Evolutionary conservation across 2,329 filamentous ascomycete species (phyloP).

Genomic region (Plenodomus lindquistii): DNA sequence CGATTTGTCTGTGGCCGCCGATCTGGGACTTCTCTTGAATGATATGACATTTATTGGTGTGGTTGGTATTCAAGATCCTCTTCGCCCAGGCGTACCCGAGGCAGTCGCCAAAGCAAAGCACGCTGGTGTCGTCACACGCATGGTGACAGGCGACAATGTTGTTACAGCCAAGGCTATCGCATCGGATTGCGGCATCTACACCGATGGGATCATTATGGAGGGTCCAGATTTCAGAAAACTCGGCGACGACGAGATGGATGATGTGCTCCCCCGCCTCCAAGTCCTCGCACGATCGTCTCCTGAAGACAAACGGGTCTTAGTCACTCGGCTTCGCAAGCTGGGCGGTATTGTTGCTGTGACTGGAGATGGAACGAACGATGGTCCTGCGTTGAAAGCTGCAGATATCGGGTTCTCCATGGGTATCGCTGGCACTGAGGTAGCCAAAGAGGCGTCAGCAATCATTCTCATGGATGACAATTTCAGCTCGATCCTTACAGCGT

Average conservation of each 20-base stretch:
- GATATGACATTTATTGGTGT: conserved; percentile 74
- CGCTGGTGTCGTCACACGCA: conserved; percentile 79
- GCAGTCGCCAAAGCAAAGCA: conserved; percentile 73
- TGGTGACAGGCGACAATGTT: conserved; percentile 84
- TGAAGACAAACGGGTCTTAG: conserved; percentile 68
- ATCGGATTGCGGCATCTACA: conserved; percentile 74
- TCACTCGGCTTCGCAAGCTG: conserved; percentile 64
- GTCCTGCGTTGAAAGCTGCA: conserved; percentile 75
- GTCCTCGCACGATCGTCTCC: conserved; percentile 71
- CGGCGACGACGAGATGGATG: conserved; percentile 59
- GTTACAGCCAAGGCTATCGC: conserved; percentile 78
- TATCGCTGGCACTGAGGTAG: conserved; percentile 78
- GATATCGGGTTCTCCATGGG: conserved; percentile 89
- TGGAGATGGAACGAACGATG: conserved; percentile 81
- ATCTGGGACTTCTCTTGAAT: conserved; percentile 69
- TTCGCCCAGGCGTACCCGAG: conserved; percentile 71
- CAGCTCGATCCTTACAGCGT: conserved; percentile 78
- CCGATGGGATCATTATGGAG: conserved; percentile 72
- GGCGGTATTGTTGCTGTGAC: conserved; percentile 81
- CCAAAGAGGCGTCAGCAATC: conserved; percentile 81
- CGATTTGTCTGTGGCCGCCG: conserved; percentile 57
- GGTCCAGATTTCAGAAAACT: conserved; percentile 77
- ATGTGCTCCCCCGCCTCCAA: conserved; percentile 63
- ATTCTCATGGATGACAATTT: conserved; percentile 89
- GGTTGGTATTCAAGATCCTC: conserved; percentile 79